These are phyloP conservation scores for Umbelopsis sp. DNA, from an alignment of 192 early-diverging fungal species.

Conservation along the genomic window DNA sequence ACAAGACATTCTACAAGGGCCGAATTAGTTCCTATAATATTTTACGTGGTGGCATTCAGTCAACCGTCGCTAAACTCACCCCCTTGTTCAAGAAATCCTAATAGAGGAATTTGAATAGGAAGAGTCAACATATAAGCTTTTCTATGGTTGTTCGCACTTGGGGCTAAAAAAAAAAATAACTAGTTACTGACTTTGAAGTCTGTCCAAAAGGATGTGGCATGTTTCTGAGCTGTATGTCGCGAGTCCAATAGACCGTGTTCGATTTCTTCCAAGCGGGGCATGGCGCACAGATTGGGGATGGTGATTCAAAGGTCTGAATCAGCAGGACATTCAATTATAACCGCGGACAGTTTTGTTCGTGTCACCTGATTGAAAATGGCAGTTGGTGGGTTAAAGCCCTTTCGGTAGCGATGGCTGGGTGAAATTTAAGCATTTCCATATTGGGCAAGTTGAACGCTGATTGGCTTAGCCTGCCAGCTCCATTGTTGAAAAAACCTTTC, in stretches of 20 bases:
- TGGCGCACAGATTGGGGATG: background rate
- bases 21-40: constrained; percentile 20
- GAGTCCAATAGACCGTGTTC: constrained; percentile 3
- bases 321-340: background rate
- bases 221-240: background rate
- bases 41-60: background rate
- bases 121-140: background rate
- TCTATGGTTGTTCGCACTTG: too few relatives aligned
- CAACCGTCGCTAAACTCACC: background rate
- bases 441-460: background rate
- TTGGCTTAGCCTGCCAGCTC: background rate
- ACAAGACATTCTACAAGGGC: constrained; percentile 60
- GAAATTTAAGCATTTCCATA: background rate
- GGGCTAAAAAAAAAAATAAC: background rate
- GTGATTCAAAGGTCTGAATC: background rate
- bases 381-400: too few relatives aligned
- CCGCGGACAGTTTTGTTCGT: too few relatives aligned
- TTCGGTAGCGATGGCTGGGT: too few relatives aligned
- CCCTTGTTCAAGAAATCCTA: constrained; percentile 19
- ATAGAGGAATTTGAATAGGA: background rate
- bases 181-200: constrained; percentile 17
- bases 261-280: constrained; percentile 11
- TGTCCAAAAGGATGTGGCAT: constrained; percentile 15
- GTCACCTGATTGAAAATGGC: too few relatives aligned
- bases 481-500: constrained; percentile 8